These are phyloP conservation scores for Tothia fuscella DNA, from an alignment of 2,329 filamentous ascomycete genomes.

Conservation along the genomic window DNA sequence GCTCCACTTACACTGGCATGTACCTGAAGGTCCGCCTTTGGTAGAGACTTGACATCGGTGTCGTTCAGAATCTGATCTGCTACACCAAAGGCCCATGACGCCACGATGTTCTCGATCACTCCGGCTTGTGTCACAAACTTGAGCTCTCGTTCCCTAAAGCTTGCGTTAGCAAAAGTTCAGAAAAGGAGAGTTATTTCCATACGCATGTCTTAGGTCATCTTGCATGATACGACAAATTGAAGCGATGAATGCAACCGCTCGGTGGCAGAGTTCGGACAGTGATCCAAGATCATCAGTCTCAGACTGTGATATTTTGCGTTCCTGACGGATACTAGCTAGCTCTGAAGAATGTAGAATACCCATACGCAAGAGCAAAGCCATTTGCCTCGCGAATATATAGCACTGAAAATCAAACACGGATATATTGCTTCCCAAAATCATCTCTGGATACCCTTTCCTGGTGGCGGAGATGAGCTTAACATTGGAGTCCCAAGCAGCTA, in stretches of 20 bases:
- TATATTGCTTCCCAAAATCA: conserved; percentile 89
- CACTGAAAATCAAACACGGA: conserved; percentile 91
- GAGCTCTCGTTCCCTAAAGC: conserved; percentile 17
- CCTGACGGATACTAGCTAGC: conserved; percentile 14
- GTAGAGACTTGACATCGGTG: conserved; percentile 56
- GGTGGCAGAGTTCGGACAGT: conserved; percentile 75
- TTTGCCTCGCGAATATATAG: conserved; percentile 85
- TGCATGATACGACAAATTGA: conserved; percentile 69
- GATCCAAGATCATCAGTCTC: conserved; percentile 64
- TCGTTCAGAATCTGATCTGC: conserved; percentile 66
- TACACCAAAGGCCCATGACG: conserved; percentile 66
- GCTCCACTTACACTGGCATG: neutral
- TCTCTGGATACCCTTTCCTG: conserved; percentile 73
- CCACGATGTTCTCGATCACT: conserved; percentile 60
- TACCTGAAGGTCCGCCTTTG: conserved; percentile 17
- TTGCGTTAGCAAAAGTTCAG: conserved; percentile 2
- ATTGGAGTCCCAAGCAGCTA: neutral
- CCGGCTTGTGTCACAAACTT: conserved; percentile 28
- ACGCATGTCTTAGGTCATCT: conserved; percentile 58
- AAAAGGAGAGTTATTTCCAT: conserved; percentile 25
- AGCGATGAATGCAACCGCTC: conserved; percentile 74
- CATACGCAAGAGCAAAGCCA: conserved; percentile 67
- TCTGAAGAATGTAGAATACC: conserved; percentile 47
- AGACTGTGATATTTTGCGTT: conserved; percentile 15
- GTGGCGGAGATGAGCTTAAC: conserved; percentile 24